Base-by-base conservation (phyloP, 352 stramenopile genomes). In the Globisporangium spinosum region DNA sequence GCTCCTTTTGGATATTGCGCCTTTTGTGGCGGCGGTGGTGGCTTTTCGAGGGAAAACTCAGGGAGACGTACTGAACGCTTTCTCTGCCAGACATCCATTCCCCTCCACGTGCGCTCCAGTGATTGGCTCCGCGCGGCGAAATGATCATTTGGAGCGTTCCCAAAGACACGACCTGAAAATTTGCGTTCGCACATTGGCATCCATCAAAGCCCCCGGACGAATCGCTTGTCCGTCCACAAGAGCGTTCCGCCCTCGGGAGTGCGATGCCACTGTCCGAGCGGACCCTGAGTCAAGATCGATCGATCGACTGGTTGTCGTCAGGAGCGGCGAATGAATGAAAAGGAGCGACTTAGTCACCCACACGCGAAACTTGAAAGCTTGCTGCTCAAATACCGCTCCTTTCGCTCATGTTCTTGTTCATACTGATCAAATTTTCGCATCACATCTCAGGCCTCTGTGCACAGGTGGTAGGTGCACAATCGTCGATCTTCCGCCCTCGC, bases 101-200 rank as follows among this genome's bases (percentile, higher is more conserved):
- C 15, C 15, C 22, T 22, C 57, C 34, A 62, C 57, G 57, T 62
- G 57, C 17, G 4, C 34, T 3, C 1, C 32, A 27, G 34, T 13
- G 57, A 62, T 62, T 62, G 57, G 57, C 34, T 62, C 40, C 57
- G 57, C 10, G 34, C 57, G n/a, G 32, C 57, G 57, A 62, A 62
- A 62, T 53, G 57, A 53, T 23, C 34, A n/a, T n/a, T 51, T 47
- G 57, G 57, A 62, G 20, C 27, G 57, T 20, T 32, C 40, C 15
- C 40, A 49, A 49, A 49, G 40, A 49, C 40, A 49, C 40, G 40
- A 10, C 15, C 38, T 49, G 40, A 22, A 47, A 22, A 9, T 49
- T 49, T 22, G 55, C 29, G 9, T 29, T 47, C 27, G 20, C 29
- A 13, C 6, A 45, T 23, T 17, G 29, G 29, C 56, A 25, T 20